phyloP scores from a whole-genome alignment of 1,284 basidiomycete genomes.

The Austropuccinia psidii region DNA sequence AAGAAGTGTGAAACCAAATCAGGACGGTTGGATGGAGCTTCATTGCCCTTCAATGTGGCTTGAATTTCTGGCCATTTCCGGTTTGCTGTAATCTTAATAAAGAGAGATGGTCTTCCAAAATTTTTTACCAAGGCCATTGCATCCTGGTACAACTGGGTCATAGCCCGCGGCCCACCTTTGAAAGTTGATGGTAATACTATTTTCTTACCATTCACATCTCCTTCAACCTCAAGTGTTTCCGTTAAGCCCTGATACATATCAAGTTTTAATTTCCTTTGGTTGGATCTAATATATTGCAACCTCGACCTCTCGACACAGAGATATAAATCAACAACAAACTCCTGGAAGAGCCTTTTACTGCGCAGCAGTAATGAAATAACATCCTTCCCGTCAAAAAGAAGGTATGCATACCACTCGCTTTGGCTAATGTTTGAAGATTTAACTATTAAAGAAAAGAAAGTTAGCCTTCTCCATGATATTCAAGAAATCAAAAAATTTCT shows the following conservation, averaged over 20 bases:
- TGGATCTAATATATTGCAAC: background rate
- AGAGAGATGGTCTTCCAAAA: constrained; percentile 10
- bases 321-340: background rate
- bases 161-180: background rate
- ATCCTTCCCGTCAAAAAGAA: background rate
- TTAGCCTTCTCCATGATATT: background rate
- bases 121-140: background rate
- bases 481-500: background rate
- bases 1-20: background rate
- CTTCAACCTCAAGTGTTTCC: background rate
- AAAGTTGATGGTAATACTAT: background rate
- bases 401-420: background rate
- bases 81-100: constrained; percentile 21
- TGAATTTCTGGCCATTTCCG: constrained; percentile 49
- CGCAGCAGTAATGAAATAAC: background rate
- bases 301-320: background rate
- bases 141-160: constrained; percentile 7
- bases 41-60: constrained; percentile 37
- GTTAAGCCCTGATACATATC: background rate
- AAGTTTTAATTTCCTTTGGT: background rate
- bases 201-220: background rate
- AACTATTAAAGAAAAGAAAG: background rate
- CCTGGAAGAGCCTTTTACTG: background rate
- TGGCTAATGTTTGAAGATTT: background rate
- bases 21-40: background rate